These are phyloP conservation scores for Fusarium equiseti DNA, from an alignment of 2,329 filamentous ascomycete species.

Conservation along the genomic window DNA sequence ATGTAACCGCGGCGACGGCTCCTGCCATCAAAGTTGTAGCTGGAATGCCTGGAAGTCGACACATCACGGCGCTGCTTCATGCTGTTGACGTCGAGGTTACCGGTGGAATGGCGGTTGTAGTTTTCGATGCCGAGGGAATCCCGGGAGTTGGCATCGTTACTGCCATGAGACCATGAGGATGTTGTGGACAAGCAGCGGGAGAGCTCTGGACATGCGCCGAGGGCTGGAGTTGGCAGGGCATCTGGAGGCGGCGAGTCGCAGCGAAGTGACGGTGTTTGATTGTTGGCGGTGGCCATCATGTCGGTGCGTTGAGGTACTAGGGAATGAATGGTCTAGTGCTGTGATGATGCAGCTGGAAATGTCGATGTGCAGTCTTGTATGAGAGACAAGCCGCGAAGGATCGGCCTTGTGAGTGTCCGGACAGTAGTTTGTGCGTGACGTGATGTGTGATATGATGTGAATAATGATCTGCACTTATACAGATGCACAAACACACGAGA, in stretches of 20 bases:
- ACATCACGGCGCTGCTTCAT: conserved; percentile 56
- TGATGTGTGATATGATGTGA: conserved; percentile 28
- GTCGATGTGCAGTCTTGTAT: conserved; percentile 15
- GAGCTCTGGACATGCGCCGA: conserved; percentile 69
- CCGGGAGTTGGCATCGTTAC: conserved; percentile 61
- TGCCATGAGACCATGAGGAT: conserved; percentile 69
- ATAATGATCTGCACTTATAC: conserved; percentile 44
- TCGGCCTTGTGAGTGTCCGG: conserved; percentile 20
- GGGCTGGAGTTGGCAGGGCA: conserved; percentile 70
- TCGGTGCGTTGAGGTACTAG: conserved; percentile 10
- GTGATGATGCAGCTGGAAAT: conserved; percentile 16
- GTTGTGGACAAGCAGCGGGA: conserved; percentile 74
- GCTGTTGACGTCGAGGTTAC: conserved; percentile 68
- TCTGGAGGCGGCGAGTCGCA: conserved; percentile 75
- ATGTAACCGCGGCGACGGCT: conserved; percentile 82
- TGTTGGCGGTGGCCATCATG: conserved; percentile 53
- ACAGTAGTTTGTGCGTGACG: conserved; percentile 18
- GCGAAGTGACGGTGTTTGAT: conserved; percentile 54
- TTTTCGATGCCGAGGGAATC: conserved; percentile 68
- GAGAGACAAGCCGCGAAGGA: conserved; percentile 15
- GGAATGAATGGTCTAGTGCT: background rate
- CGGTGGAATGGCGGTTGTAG: conserved; percentile 71
- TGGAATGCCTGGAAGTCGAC: conserved; percentile 60
- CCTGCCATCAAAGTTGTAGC: conserved; percentile 57
- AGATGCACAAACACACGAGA: conserved; percentile 35